Evolutionary conservation across 768 basidiomycete genomes (phyloP).

Genomic region (Pleurotus tuoliensis): DNA sequence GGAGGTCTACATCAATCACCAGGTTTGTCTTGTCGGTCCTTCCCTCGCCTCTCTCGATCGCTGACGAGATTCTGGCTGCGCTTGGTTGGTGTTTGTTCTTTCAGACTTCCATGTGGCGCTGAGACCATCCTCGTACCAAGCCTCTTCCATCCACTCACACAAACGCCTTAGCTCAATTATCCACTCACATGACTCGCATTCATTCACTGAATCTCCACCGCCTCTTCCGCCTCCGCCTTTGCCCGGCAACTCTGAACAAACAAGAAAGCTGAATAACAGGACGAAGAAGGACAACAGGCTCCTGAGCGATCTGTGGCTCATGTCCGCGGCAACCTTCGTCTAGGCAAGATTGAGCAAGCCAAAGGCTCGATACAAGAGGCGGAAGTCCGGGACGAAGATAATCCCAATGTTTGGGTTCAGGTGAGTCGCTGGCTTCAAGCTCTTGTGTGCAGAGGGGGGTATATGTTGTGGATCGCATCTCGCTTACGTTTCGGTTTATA

Average conservation of each 20-base stretch:
- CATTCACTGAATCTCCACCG: conserved; percentile 31
- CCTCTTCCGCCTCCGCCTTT: conserved; percentile 46
- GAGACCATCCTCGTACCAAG: conserved; percentile 58
- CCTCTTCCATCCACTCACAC: conserved; percentile 83
- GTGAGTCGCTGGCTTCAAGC: conserved; percentile 35
- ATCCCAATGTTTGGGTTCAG: conserved; percentile 93
- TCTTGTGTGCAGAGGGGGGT: no score
- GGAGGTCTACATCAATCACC: conserved; percentile 66
- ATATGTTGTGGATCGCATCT: not conserved
- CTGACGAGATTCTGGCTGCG: no score
- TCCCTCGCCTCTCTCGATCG: no score
- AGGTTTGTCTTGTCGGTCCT: conserved; percentile 32
- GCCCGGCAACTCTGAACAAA: conserved; percentile 25
- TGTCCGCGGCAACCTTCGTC: conserved; percentile 92
- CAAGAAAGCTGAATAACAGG: conserved; percentile 35
- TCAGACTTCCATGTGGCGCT: conserved; percentile 69
- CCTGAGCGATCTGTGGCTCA: conserved; percentile 86
- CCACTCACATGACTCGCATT: conserved; percentile 27
- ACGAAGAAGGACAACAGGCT: conserved; percentile 61
- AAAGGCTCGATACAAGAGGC: conserved; percentile 93
- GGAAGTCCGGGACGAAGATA: conserved; percentile 80
- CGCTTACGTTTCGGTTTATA: conserved; percentile 22
- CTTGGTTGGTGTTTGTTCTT: no score
- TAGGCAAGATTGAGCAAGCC: conserved; percentile 87
- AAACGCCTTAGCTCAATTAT: conserved; percentile 51